Evolutionary conservation across 2,329 filamentous ascomycete genomes (phyloP).

Genomic region (Graphilbum fragrans): DNA sequence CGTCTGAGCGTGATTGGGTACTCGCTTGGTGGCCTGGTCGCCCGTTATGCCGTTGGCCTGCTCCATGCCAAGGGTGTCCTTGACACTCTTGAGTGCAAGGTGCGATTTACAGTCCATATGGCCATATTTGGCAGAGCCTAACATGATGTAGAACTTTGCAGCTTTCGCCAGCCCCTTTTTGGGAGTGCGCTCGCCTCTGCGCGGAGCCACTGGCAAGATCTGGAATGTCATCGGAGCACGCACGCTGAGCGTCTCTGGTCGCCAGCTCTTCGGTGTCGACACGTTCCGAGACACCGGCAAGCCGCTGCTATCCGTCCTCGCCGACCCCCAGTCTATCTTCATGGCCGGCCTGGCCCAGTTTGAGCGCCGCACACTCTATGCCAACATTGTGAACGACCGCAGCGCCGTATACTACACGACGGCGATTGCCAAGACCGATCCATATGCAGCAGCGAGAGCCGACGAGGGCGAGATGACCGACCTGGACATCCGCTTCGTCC

Average conservation of each 20-base stretch:
- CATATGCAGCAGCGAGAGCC: constrained; percentile 37
- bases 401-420: constrained; percentile 78
- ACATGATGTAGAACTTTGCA: constrained; percentile 60
- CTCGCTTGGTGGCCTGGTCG: constrained; percentile 76
- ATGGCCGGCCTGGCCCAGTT: constrained; percentile 68
- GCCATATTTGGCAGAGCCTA: not conserved
- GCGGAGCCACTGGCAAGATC: constrained; percentile 51
- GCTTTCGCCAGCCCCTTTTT: constrained; percentile 83
- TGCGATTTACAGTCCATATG: constrained; percentile 28
- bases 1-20: constrained; percentile 86
- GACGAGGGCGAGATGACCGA: constrained; percentile 39
- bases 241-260: constrained; percentile 70
- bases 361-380: constrained; percentile 64
- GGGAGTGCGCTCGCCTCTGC: constrained; percentile 59
- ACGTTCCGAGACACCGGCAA: constrained; percentile 71
- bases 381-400: constrained; percentile 78
- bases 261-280: constrained; percentile 81
- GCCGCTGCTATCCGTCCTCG: constrained; percentile 68
- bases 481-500: constrained; percentile 59
- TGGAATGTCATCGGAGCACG: constrained; percentile 80
- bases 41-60: constrained; percentile 76
- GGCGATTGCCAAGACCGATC: constrained; percentile 63
- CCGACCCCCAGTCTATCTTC: constrained; percentile 77
- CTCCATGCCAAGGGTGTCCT: constrained; percentile 72
- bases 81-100: constrained; percentile 66